Evolutionary conservation across 2,329 filamentous ascomycete species (phyloP).

Genomic region (Graphiopsis chlorocephala): DNA sequence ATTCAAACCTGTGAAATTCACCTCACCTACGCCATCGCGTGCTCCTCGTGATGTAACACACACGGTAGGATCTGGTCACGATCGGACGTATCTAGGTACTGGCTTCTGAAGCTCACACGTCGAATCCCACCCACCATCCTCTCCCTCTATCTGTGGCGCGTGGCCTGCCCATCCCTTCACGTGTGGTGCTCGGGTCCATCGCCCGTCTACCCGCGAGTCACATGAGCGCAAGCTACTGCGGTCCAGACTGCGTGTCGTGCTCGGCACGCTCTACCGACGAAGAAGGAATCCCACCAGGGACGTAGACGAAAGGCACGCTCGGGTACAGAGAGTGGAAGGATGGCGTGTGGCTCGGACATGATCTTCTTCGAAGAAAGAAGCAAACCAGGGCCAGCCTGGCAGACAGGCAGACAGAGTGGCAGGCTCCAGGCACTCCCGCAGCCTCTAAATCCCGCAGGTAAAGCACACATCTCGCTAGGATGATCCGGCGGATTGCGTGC

Average conservation of each 20-base stretch:
- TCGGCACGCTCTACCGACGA: constrained; percentile 7
- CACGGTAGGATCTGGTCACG: not conserved
- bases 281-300: not conserved
- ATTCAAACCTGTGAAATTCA: not conserved
- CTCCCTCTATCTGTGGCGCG: not conserved
- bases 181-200: not conserved
- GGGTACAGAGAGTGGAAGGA: not conserved
- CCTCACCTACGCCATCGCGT: not conserved
- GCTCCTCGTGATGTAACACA: not conserved
- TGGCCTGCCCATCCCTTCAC: not conserved
- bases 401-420: not conserved
- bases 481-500: not conserved
- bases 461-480: not conserved
- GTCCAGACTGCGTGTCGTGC: not conserved
- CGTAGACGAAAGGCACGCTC: not conserved
- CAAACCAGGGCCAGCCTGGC: not conserved
- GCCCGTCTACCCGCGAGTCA: constrained; percentile 11
- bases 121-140: not conserved
- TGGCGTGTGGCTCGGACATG: not conserved
- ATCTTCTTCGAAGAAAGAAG: not conserved
- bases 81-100: not conserved
- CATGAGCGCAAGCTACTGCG: constrained; percentile 14
- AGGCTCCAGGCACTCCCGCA: not conserved
- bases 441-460: not conserved
- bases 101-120: not conserved